Base-by-base conservation (phyloP, 768 basidiomycete genomes). In the Hortiboletus campestris region DNA sequence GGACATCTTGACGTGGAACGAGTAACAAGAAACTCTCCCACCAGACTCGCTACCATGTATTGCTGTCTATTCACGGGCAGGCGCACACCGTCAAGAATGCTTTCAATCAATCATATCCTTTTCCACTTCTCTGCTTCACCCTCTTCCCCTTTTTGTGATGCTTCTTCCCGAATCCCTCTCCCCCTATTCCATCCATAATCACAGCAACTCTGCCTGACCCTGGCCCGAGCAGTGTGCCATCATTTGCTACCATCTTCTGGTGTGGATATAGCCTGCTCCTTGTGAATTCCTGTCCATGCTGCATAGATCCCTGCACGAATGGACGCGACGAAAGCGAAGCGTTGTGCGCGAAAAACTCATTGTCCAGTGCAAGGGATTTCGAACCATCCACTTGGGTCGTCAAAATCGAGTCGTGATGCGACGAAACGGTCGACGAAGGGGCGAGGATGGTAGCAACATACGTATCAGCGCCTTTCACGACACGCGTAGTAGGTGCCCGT, bases 101-200 rank as follows among this genome's bases (percentile, higher is more conserved):
- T 17, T 47, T 36, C 22, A 20, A 32, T 70, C 66, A 82, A 69
- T 97, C 96, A 63, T 98, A 98, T 22, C 96, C 96, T 66, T 84
- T 88, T 14, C 96, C 96, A 66, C 92, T 94, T 58, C 96, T 78
- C 72, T 95, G 89, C 75, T 98, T 98, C 46, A 82, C 82, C 46
- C 86, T 75, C 67, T 89, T 87, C 73, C 79, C 74, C 67, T 86
- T 89, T 74, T 93, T 97, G 76, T 93, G 89, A 61, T 85, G 85
- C 68, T 91, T 94, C 77, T 95, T 96, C 16, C 81, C 83, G 1
- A 70, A 62, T 17, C 62, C 70, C 57, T 68, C 63, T 58, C 62
- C 57, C 50, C 75, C 65, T 59, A 57, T 61, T 44, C 62, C 77
- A 50, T 74, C 75, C 38, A 81, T 52, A 14, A 83, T 69, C 4